Percentiles rank a stretch among this genome's conserved stretches.
Conservation (phyloP, 768 basidiomycete genomes). For the button mushroom (Agaricus bisporus) region DNA sequence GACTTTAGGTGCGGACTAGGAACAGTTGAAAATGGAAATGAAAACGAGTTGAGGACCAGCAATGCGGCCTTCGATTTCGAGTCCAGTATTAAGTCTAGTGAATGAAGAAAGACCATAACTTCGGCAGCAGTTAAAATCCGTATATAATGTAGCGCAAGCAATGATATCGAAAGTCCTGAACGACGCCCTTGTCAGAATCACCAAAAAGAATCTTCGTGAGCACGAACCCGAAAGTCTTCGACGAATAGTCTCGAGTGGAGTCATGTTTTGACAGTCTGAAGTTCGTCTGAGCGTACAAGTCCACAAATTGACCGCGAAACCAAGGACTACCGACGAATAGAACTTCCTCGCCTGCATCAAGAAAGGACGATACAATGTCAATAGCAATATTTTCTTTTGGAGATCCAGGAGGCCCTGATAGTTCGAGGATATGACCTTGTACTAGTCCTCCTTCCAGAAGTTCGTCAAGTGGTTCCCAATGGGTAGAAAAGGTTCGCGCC, state of each 20-base stretch:
- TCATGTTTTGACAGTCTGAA: slow-evolving; percentile 44
- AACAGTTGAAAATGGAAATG: slow-evolving; percentile 56
- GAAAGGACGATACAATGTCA: slow-evolving; percentile 42
- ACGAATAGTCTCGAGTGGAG: slow-evolving; percentile 24
- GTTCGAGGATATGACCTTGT: slow-evolving; percentile 59
- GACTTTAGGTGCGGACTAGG: slow-evolving; percentile 32
- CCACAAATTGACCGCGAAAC: neutral
- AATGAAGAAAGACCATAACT: slow-evolving; percentile 53
- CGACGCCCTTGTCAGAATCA: slow-evolving; percentile 14
- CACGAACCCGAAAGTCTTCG: slow-evolving; percentile 21
- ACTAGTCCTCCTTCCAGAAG: slow-evolving; percentile 60
- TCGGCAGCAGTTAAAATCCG: slow-evolving; percentile 43
- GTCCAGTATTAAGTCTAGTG: slow-evolving; percentile 40
- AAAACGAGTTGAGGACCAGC: slow-evolving; percentile 61
- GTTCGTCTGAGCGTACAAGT: neutral
- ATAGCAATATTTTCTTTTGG: slow-evolving; percentile 54
- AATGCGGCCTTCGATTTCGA: slow-evolving; percentile 47
- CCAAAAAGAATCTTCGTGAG: slow-evolving; percentile 2
- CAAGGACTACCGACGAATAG: slow-evolving; percentile 55
- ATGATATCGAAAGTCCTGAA: neutral
- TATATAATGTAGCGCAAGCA: slow-evolving; percentile 30
- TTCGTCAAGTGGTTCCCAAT: slow-evolving; percentile 45
- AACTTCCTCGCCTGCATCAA: slow-evolving; percentile 42
- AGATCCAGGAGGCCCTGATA: slow-evolving; percentile 72
- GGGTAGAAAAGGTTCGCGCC: slow-evolving; percentile 30